Evolutionary conservation across 139 green algal genomes (phyloP), one percentile per base, ranked within the genome.

Genomic region (Volvox reticuliferus): DNA sequence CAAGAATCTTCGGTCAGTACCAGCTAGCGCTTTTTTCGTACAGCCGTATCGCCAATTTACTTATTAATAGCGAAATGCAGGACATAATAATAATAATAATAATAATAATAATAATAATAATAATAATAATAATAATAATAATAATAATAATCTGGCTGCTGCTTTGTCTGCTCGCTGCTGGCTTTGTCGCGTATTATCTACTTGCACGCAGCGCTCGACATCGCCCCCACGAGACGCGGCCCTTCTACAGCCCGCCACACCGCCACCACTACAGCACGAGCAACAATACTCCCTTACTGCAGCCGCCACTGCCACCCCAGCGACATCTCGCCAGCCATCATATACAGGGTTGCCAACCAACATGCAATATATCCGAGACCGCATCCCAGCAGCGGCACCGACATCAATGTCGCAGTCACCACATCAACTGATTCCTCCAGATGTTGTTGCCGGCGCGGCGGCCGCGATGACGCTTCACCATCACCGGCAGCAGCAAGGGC

Each of bases 341-440:
- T 55, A 55, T 55, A 69, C 79, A 6, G 9, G 19, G 22, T 36
- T 85, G 24, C 20, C 37, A 36, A 85, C 79, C 79, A 85, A 85
- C 79, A 26, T 85, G 79, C 22, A 12, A 36, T 85, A 85, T 36
- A 67, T 85, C 12, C 79, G 79, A 1, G 79, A 85, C 37, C 37
- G 37, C 3, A 50, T 18, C 37, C 37, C 55, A 26, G 33, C 76
- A 30, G 33, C 77, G 77, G 35, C 77, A 1, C 71, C 71, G 22
- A n/a, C 71, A 30, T 18, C 20, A 2, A 18, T 20, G 75, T 19
- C 75, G 75, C 33, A 1, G 32, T 2, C 75, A 35, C 75, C n/a
- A 35, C 75, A 81, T 33, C 75, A 33, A 32, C 28, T 30, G 71
- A 30, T 79, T 6, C 71, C 71, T 35, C 77, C 77, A 12, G 77